These are phyloP conservation scores for Ceratocystiopsis minuta DNA, from an alignment of 2,329 filamentous ascomycete species.

Conservation along the genomic window DNA sequence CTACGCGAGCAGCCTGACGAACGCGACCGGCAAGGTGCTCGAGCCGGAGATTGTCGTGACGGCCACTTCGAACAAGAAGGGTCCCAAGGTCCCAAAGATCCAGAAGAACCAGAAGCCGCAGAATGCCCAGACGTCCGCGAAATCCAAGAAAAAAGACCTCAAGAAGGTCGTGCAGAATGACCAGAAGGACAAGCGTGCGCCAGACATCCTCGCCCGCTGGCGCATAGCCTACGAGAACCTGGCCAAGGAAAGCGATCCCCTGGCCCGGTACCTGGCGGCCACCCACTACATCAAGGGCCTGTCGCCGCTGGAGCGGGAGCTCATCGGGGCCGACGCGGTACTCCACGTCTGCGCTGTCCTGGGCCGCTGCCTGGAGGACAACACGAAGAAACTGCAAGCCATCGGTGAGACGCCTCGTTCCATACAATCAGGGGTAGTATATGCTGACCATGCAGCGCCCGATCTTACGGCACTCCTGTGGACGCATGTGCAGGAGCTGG, in stretches of 20 bases:
- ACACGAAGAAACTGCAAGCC: no score
- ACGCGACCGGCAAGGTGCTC: slow-evolving; percentile 41
- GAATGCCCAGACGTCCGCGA: not conserved
- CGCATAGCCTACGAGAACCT: slow-evolving; percentile 23
- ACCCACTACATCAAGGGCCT: slow-evolving; percentile 28
- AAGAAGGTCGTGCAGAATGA: slow-evolving; percentile 1
- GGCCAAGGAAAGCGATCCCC: slow-evolving; percentile 23
- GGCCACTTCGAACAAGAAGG: no score
- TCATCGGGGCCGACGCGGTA: slow-evolving; percentile 17
- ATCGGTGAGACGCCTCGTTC: no score
- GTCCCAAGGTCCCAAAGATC: no score
- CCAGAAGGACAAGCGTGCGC: not conserved
- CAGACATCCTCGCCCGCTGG: not conserved
- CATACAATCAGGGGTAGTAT: no score
- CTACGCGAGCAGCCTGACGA: slow-evolving; percentile 55
- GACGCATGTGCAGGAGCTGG: not conserved
- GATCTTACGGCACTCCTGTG: not conserved
- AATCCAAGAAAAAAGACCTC: slow-evolving; percentile 9
- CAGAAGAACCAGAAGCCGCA: not conserved
- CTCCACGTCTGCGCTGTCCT: slow-evolving; percentile 20
- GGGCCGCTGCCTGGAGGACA: slow-evolving; percentile 3
- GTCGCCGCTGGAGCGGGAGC: slow-evolving; percentile 14
- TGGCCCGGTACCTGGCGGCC: slow-evolving; percentile 28
- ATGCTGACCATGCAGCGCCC: not conserved
- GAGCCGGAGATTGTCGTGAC: slow-evolving; percentile 47